Evolutionary conservation across 768 basidiomycete species (phyloP).

Genomic region (Lactarius trivialis): DNA sequence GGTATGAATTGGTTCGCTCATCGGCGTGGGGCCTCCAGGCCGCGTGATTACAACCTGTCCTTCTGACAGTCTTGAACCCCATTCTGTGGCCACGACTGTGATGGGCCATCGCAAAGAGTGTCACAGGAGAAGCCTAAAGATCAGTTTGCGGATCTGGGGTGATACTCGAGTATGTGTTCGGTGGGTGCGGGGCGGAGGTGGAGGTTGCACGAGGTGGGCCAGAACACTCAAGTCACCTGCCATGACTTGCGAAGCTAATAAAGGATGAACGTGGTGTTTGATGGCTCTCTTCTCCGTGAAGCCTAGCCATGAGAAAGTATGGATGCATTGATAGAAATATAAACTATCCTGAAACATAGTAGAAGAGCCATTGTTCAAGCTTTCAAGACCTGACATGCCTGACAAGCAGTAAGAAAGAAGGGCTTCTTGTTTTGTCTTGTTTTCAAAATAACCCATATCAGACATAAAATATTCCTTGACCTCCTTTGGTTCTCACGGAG

Average conservation of each 20-base stretch:
- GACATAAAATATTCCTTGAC: not conserved
- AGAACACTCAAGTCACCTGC: not conserved
- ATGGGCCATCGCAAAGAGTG: not conserved
- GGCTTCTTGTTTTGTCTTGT: no score
- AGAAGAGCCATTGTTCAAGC: not conserved
- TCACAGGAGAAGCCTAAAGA: not conserved
- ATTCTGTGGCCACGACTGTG: not conserved
- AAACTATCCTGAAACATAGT: not conserved
- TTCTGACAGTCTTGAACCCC: not conserved
- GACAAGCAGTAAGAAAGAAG: no score
- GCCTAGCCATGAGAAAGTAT: not conserved
- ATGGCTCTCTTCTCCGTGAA: not conserved
- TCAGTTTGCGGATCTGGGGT: not conserved
- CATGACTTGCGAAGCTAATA: constrained; percentile 1
- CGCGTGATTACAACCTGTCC: not conserved
- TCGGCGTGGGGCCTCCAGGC: not conserved
- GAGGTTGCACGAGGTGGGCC: not conserved
- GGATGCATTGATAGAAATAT: not conserved
- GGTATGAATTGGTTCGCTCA: not conserved
- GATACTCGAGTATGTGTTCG: not conserved
- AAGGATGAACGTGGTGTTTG: not conserved
- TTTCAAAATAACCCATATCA: not conserved
- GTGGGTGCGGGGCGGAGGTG: not conserved
- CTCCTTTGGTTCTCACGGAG: not conserved
- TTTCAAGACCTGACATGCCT: no score